Base-by-base conservation (phyloP, 208 protist species). In the Wallacemonas rigidus region DNA sequence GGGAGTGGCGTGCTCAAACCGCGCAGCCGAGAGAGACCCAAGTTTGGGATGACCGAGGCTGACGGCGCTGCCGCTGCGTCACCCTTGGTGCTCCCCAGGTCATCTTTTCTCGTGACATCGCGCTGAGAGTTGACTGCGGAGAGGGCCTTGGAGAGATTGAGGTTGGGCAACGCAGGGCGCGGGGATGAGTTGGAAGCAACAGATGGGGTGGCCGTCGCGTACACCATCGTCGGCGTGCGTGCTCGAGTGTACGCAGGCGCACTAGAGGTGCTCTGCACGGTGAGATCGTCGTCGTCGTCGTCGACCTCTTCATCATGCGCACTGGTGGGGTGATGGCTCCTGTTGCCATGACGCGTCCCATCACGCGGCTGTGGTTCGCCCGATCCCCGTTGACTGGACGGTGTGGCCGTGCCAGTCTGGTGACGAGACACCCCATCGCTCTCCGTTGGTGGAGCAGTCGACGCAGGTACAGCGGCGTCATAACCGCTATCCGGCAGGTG, bases 121-220 rank as follows among this genome's bases (percentile, higher is more conserved):
- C 45, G 12, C 45, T 15, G 53, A 57, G 17, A 57, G 14, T n/a
- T 6, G 53, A 17, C 53, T 47, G 35, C 17, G 67, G 47, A 57
- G 53, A 81, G 38, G 39, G 53, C n/a, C 12, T 69, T 62, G 44
- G 69, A 50, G 14, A 82, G 48, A 8, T 67, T 65, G 7, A 82
- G 55, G 36, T 48, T 71, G 3, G 72, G 36, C 58, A 77, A 58
- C 11, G 62, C 39, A 5, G 77, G 72, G 50, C 72, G 71, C 4
- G 50, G 38, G 3, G 67, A 74, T 2, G 39, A 60, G 12, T 15
- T 51, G 12, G 72, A 71, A 2, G 62, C 67, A 3, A 15, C 51
- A 9, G 58, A 57, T n/a, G 77, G 65, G 40, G 63, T 72, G 14
- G 60, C 60, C 5, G 60, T 65, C 4, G 60, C 60, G 3, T 9